Evolutionary conservation across 768 basidiomycete species (phyloP).

Genomic region (Pisolithus orientalis): DNA sequence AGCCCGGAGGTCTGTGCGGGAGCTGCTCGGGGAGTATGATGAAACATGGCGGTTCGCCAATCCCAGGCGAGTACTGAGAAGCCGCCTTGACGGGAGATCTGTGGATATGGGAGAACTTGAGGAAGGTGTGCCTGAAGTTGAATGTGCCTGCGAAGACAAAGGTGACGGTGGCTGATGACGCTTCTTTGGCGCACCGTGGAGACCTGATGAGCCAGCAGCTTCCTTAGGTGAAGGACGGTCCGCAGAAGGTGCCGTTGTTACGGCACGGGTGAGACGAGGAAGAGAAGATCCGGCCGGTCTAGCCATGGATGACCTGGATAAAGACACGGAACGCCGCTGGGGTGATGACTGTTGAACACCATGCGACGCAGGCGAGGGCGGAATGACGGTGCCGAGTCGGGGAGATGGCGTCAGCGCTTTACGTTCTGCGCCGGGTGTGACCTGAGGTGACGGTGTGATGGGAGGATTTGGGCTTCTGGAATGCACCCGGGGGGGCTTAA

Average conservation of each 20-base stretch:
- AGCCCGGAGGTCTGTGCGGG: constrained; percentile 4
- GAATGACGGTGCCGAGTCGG: constrained; percentile 6
- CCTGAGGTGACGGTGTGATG: constrained; percentile 4
- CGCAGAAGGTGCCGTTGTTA: constrained; percentile 16
- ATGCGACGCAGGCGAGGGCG: constrained; percentile 9
- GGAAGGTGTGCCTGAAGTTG: constrained; percentile 17
- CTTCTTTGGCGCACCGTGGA: constrained; percentile 15
- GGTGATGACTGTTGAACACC: constrained; percentile 20
- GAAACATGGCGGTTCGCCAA: constrained; percentile 18
- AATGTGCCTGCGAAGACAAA: constrained; percentile 20
- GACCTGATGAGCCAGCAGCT: constrained; percentile 5
- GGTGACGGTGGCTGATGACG: constrained; percentile 25
- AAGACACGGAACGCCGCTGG: constrained; percentile 18
- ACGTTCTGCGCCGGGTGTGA: not conserved
- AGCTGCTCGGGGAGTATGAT: constrained; percentile 13
- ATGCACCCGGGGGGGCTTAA: constrained; percentile 14
- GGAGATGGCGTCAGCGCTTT: constrained; percentile 8
- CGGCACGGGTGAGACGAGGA: constrained; percentile 25
- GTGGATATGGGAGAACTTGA: constrained; percentile 19
- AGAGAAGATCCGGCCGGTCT: constrained; percentile 18
- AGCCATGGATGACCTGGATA: constrained; percentile 12
- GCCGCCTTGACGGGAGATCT: constrained; percentile 12
- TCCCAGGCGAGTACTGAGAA: constrained; percentile 12
- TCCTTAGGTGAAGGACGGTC: constrained; percentile 7
- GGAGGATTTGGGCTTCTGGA: constrained; percentile 17